Base-by-base conservation (phyloP, 176 grass and related monocot genomes). In the Zoysia pacifica region DNA sequence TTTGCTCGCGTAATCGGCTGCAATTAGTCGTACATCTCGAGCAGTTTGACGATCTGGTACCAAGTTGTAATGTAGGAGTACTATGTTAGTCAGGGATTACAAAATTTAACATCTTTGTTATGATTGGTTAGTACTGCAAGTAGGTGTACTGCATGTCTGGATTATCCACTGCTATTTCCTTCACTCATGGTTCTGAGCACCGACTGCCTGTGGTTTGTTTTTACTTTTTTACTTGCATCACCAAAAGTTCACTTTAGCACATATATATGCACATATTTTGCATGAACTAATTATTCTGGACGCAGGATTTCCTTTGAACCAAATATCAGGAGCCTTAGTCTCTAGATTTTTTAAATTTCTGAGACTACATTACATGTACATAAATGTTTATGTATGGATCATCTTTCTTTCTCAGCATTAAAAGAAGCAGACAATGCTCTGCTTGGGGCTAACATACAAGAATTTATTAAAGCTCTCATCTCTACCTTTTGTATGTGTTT, bases 131-230 rank as follows among this genome's bases (percentile, higher is more conserved):
- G 52, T 20, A 64, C 74, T 40, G 28, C 37, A 71, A 63, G 1
- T 71, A 41, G 15, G 28, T 38, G 39, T 19, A 85, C 6, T 37
- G 38, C 44, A 44, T 64, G 50, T 61, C 19, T 76, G 2, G 20
- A 65, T 41, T 56, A 39, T 46, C 72, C 8, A 20, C 48, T 77
- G 56, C 14, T 75, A 52, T n/a, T 52, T 86, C 1, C 5, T n/a
- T 4, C 53, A 48, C 35, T 72, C 12, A 13, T 72, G 28, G 11
- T 82, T 43, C 37, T 48, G 5, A 77, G 45, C 14, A 56, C 7
- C 35, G 15, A 18, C 65, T 76, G 2, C 40, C 15, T 71, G 67
- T 2, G 9, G 28, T 28, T 28, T 28, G 28, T 28, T 28, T 82
- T 15, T 59, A 65, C 40, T 82, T 67, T 48, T 13, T 72, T 73